These are phyloP conservation scores for Melampsora larici-populina DNA, from an alignment of 1,284 basidiomycete species.

Conservation along the genomic window DNA sequence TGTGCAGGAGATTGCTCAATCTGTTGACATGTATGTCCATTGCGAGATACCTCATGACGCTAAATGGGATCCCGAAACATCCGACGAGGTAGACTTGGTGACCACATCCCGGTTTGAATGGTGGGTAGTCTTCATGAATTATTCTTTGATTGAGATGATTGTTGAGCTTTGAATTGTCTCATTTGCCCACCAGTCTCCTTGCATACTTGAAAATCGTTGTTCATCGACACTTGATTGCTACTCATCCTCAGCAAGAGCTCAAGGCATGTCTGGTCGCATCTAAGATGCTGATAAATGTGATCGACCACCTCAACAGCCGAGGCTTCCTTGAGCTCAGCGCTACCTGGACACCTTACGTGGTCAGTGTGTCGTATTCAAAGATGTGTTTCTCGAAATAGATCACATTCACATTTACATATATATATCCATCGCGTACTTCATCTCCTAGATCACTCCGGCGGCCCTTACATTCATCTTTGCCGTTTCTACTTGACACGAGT, in stretches of 20 bases:
- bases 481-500: not conserved
- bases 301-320: conserved; percentile 14
- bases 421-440: not conserved
- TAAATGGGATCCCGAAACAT: conserved; percentile 13
- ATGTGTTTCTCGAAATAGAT: not conserved
- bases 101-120: not conserved
- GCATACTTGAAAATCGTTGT: conserved; percentile 7
- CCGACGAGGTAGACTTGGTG: conserved; percentile 1
- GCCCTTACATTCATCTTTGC: conserved; percentile 8
- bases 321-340: conserved; percentile 3
- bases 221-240: conserved; percentile 12
- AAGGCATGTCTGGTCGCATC: conserved; percentile 3
- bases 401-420: not conserved
- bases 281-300: not conserved
- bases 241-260: not conserved
- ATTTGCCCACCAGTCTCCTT: not conserved
- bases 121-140: not conserved
- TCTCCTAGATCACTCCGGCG: conserved; percentile 13
- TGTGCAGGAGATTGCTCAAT: not conserved
- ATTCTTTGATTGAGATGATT: not conserved
- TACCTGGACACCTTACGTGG: conserved; percentile 10
- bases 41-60: not conserved
- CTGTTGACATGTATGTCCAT: not conserved
- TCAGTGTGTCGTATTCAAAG: not conserved
- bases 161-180: not conserved